Base-by-base conservation (phyloP, 2,329 filamentous ascomycete genomes). In the Fusarium fracticaudum region DNA sequence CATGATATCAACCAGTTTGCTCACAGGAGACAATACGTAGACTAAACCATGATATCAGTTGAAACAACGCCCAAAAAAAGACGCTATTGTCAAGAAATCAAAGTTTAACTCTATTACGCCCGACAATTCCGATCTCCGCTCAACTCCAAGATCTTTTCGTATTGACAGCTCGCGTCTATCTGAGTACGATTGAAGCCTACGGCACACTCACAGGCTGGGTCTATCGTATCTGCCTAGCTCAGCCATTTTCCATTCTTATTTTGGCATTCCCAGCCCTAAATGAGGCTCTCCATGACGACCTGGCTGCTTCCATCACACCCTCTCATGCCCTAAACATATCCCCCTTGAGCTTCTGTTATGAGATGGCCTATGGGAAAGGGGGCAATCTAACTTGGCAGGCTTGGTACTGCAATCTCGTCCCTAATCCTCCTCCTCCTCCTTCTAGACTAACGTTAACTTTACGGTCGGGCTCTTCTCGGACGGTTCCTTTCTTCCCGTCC, bases 391-490 rank as follows among this genome's bases (percentile, higher is more conserved):
- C 38, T 67, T 50, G 33, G 33, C 33, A 15, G 33, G 33, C 33
- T 33, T 35, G 26, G 31, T 43, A 37, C 9, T 47, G 20, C 24
- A 64, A 59, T 31, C 24, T 44, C 29, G 31, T 48, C 29, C 29
- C 35, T 44, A 48, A 20, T n/a, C 6, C 48, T 44, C 55, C 50
- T 55, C 40, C 33, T 55, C 47, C 40, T 53, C 37, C 24, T 43
- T 55, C 35, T 43, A 33, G 47, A 38, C 45, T 51, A 51, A 41
- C 47, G 51, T 51, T n/a, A 24, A 57, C 53, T 57, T 44, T 69
- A 41, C 20, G 45, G 47, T 72, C 69, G 75, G 76, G 59, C 69
- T 45, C 72, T 77, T 65, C 64, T 76, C 75, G 75, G 66, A 55
- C 69, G 54, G 60, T 57, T 64, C 38, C 63, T 60, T 50, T 60